Conservation (phyloP, 2,329 filamentous ascomycete species). For the Fusarium vanettenii region DNA sequence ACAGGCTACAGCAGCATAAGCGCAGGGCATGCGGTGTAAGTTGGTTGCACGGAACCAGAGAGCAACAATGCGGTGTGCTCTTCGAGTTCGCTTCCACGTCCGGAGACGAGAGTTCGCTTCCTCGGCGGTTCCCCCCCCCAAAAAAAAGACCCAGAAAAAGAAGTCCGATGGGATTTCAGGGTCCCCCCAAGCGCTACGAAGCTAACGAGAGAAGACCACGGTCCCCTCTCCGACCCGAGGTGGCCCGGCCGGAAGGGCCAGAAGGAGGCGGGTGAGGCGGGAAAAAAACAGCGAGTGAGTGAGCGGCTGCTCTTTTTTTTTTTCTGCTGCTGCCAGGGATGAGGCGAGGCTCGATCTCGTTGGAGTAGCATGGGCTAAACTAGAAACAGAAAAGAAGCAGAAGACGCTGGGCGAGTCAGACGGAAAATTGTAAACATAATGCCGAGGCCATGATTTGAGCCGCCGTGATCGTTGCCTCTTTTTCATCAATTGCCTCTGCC, state of each 20-base stretch:
- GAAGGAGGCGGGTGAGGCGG: constrained; percentile 41
- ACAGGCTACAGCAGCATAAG: neutral
- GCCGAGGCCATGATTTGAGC: constrained; percentile 21
- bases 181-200: constrained; percentile 33
- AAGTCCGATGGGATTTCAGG: constrained; percentile 34
- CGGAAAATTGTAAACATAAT: constrained; percentile 27
- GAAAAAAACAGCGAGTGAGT: constrained; percentile 25
- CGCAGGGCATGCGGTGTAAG: constrained; percentile 32
- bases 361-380: constrained; percentile 13
- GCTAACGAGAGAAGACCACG: constrained; percentile 17
- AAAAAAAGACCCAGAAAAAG: constrained; percentile 24
- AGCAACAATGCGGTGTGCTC: constrained; percentile 29
- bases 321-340: neutral
- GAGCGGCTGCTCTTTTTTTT: neutral
- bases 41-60: constrained; percentile 28
- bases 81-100: constrained; percentile 13
- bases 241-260: constrained; percentile 35
- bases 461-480: constrained; percentile 4
- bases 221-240: constrained; percentile 25
- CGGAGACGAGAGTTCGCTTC: constrained; percentile 13
- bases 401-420: constrained; percentile 36
- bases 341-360: constrained; percentile 31
- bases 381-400: constrained; percentile 37
- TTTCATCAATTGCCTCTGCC: constrained; percentile 2
- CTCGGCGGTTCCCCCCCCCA: constrained; percentile 17